Conservation (phyloP, 352 stramenopile species). For the Blastocystis sp. region DNA sequence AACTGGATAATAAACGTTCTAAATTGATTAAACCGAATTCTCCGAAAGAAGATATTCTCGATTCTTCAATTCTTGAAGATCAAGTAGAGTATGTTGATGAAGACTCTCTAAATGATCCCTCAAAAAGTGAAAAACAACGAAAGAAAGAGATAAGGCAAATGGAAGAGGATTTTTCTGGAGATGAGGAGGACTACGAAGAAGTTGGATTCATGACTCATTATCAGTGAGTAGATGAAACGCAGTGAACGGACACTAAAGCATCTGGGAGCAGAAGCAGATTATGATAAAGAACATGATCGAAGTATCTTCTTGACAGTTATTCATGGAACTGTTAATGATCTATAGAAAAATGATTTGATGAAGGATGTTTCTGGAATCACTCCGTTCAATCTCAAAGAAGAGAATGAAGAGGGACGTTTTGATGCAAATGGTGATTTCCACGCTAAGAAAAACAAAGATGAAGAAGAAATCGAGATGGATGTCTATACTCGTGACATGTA, state of each 20-base stretch:
- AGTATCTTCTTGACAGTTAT: neutral
- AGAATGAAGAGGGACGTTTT: slow-evolving; percentile 44
- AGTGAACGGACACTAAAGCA: slow-evolving; percentile 5
- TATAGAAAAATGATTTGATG: slow-evolving; percentile 33
- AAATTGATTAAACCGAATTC: neutral
- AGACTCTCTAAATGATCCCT: neutral
- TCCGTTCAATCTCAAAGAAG: slow-evolving; percentile 58
- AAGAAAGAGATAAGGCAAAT: neutral
- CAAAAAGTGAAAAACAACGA: neutral
- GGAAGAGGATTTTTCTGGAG: slow-evolving; percentile 8
- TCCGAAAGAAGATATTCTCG: too few species aligned
- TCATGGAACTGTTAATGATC: neutral
- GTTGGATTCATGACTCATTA: neutral
- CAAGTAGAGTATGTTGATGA: neutral
- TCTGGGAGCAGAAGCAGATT: neutral
- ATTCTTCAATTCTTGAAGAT: too few species aligned
- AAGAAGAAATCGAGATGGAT: slow-evolving; percentile 11
- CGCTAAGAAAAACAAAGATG: slow-evolving; percentile 32
- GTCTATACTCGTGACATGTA: slow-evolving; percentile 16
- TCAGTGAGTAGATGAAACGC: neutral
- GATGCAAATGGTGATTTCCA: slow-evolving; percentile 47
- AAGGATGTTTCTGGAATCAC: slow-evolving; percentile 55
- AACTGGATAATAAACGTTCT: neutral
- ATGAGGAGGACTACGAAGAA: slow-evolving; percentile 6
- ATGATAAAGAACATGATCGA: neutral